A percentile compares a stretch with the other conserved stretches of the same genome.
phyloP scores from a whole-genome alignment of 2,329 filamentous ascomycete species.

The Phialophora macrospora region DNA sequence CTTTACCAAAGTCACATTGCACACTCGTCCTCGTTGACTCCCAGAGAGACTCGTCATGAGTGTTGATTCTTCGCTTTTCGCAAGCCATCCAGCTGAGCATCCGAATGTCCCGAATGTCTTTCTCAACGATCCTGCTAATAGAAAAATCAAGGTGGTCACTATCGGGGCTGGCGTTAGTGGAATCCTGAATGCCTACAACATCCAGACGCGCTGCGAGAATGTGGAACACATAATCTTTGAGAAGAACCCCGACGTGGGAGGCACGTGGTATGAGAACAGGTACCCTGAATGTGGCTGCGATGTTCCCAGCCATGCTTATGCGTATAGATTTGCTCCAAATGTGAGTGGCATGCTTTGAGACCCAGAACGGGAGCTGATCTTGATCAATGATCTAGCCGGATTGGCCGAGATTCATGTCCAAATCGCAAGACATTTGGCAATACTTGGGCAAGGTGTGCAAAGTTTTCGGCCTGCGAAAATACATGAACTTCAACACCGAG shows the following conservation, averaged over 20 bases:
- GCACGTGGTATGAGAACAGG: conserved; percentile 47
- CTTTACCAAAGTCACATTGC: too few species aligned
- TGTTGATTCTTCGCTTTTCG: too few species aligned
- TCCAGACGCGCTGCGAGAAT: neutral
- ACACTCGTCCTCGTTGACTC: too few species aligned
- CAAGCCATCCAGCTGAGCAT: too few species aligned
- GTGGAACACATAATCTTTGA: neutral
- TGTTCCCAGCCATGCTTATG: conserved; percentile 52
- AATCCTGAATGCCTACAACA: neutral
- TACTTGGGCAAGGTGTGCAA: conserved; percentile 56
- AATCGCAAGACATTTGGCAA: conserved; percentile 52
- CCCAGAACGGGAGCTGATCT: too few species aligned
- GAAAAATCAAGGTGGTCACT: neutral
- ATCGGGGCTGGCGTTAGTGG: conserved; percentile 6
- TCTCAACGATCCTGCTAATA: neutral
- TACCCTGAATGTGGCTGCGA: conserved; percentile 47
- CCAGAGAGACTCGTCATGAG: too few species aligned
- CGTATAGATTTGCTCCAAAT: conserved; percentile 46
- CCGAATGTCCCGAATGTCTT: neutral
- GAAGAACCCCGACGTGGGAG: conserved; percentile 5
- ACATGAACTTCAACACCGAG: conserved; percentile 57
- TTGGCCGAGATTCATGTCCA: conserved; percentile 54
- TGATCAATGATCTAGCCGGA: conserved; percentile 42
- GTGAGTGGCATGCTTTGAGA: too few species aligned
- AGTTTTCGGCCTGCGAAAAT: conserved; percentile 55